Conservation (phyloP, 1,284 basidiomycete species). For the Vanrija sp. region DNA sequence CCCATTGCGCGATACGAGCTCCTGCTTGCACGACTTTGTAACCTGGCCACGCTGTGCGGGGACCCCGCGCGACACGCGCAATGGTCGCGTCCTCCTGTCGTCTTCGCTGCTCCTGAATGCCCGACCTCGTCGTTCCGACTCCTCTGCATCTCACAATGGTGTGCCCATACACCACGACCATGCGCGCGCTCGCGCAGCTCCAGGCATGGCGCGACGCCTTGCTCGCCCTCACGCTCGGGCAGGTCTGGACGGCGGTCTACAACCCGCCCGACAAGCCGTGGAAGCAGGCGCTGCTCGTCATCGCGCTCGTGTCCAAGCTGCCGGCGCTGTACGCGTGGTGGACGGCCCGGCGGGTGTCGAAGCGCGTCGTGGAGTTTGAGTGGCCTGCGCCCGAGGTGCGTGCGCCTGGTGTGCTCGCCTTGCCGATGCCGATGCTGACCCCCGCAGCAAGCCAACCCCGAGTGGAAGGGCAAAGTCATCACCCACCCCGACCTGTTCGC, state of each 20-base stretch:
- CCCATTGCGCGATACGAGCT: too few species aligned
- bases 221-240: conserved; percentile 26
- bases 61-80: background rate
- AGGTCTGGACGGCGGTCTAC: conserved; percentile 34
- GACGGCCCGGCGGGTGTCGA: conserved; percentile 9
- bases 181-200: background rate
- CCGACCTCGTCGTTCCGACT: background rate
- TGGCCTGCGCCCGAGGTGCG: conserved; percentile 60
- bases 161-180: background rate
- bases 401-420: conserved; percentile 4
- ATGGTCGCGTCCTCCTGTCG: background rate
- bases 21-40: too few species aligned
- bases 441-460: conserved; percentile 19
- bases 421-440: background rate
- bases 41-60: background rate
- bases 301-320: conserved; percentile 8
- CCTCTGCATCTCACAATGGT: background rate
- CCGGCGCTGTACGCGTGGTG: conserved; percentile 11
- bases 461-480: conserved; percentile 31
- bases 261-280: conserved; percentile 30
- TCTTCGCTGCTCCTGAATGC: background rate
- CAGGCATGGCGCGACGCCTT: background rate
- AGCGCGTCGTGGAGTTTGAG: conserved; percentile 62
- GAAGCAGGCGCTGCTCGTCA: conserved; percentile 17
- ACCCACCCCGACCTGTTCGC: conserved; percentile 26